Conservation (phyloP, 1,139 yeast species). For the Blastobotrys proliferans region DNA sequence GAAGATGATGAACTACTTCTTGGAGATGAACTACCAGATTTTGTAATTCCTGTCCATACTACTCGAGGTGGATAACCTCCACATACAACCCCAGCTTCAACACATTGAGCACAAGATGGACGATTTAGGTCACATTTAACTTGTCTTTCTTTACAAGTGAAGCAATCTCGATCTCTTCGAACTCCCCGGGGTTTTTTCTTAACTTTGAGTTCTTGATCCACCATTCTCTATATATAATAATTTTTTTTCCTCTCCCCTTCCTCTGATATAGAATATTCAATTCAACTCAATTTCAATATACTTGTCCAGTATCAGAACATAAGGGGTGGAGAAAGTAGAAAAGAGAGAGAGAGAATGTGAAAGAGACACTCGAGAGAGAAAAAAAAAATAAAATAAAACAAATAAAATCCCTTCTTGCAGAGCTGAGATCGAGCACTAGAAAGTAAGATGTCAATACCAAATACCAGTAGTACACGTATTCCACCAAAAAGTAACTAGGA, state of each 20-base stretch:
- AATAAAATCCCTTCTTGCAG: no score
- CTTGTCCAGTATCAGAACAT: background rate
- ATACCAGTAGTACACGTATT: no score
- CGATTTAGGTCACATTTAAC: constrained; percentile 27
- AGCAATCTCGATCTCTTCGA: constrained; percentile 26
- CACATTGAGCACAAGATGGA: constrained; percentile 24
- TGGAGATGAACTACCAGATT: constrained; percentile 1
- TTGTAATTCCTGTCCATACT: constrained; percentile 17
- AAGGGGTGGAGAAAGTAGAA: background rate
- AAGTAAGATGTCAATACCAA: no score
- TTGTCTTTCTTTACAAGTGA: constrained; percentile 23
- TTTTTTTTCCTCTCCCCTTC: background rate
- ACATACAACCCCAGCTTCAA: constrained; percentile 20
- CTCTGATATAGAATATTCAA: background rate
- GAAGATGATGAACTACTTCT: no score
- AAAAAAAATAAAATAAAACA: background rate
- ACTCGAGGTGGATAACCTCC: constrained; percentile 25
- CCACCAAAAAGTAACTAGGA: no score
- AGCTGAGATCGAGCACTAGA: no score
- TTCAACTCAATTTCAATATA: background rate
- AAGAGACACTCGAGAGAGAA: background rate
- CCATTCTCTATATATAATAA: background rate
- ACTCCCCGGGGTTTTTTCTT: constrained; percentile 26
- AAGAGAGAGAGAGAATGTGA: background rate
- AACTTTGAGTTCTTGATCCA: background rate